Evolutionary conservation across 2,329 filamentous ascomycete species (phyloP).

Genomic region (Aureobasidium mangrovei): DNA sequence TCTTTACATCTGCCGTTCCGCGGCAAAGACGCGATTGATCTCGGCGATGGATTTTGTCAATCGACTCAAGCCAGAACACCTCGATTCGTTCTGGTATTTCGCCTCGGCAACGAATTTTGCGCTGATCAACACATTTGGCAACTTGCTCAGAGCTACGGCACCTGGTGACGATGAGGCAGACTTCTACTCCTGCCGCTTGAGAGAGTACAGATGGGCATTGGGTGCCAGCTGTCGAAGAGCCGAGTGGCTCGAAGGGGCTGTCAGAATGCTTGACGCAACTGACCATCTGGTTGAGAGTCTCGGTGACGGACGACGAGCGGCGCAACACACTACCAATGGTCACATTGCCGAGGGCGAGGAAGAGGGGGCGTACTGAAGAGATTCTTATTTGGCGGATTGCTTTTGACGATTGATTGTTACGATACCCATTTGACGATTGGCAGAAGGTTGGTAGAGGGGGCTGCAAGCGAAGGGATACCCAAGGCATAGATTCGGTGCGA

Average conservation of each 20-base stretch:
- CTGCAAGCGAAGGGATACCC: background rate
- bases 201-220: slow-evolving; percentile 90
- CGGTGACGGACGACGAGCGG: slow-evolving; percentile 29
- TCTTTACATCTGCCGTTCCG: slow-evolving; percentile 83
- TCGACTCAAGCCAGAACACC: slow-evolving; percentile 73
- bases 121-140: slow-evolving; percentile 87
- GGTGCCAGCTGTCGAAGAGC: slow-evolving; percentile 72
- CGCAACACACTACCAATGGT: background rate
- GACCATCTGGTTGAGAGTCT: slow-evolving; percentile 36
- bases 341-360: background rate
- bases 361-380: slow-evolving; percentile 1
- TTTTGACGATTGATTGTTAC: slow-evolving; percentile 11
- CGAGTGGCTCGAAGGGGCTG: slow-evolving; percentile 38
- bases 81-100: slow-evolving; percentile 90
- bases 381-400: background rate
- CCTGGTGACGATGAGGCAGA: slow-evolving; percentile 82
- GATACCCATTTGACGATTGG: slow-evolving; percentile 13
- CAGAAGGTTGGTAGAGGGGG: background rate
- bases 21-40: slow-evolving; percentile 87
- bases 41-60: slow-evolving; percentile 98
- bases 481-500: background rate
- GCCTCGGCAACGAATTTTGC: slow-evolving; percentile 86
- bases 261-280: slow-evolving; percentile 37
- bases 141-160: slow-evolving; percentile 79
- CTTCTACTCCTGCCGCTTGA: slow-evolving; percentile 77